These are phyloP conservation scores for Fusarium virguliforme DNA, from an alignment of 2,329 filamentous ascomycete genomes.

Conservation along the genomic window DNA sequence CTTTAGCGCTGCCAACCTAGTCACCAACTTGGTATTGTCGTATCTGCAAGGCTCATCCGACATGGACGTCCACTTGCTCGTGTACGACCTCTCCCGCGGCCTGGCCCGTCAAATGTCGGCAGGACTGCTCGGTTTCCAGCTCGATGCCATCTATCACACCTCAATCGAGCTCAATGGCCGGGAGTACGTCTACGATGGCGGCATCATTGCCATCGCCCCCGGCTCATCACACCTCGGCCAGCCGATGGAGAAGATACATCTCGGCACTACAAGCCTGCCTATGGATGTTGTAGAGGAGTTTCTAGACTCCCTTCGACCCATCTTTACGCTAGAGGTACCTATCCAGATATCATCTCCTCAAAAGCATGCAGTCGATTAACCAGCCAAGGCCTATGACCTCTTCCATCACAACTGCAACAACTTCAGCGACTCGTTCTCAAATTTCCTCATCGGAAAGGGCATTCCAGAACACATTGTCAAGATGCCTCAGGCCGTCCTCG, in stretches of 20 bases:
- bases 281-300: conserved; percentile 90
- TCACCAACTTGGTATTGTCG: neutral
- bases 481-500: conserved; percentile 87
- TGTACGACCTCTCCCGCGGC: conserved; percentile 83
- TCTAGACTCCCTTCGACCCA: conserved; percentile 83
- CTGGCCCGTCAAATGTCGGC: conserved; percentile 70
- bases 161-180: conserved; percentile 87
- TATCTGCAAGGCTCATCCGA: neutral
- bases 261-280: conserved; percentile 85
- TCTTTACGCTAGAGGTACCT: conserved; percentile 84
- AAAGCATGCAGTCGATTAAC: neutral
- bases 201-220: conserved; percentile 85
- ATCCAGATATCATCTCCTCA: neutral
- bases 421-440: conserved; percentile 92
- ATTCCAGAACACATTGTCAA: conserved; percentile 91
- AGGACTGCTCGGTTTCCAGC: conserved; percentile 70
- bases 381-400: conserved; percentile 84
- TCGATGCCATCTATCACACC: conserved; percentile 97
- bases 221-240: conserved; percentile 89
- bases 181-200: conserved; percentile 93
- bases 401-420: conserved; percentile 98
- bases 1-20: neutral
- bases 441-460: conserved; percentile 88
- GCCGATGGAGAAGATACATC: conserved; percentile 81
- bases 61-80: conserved; percentile 84